These are phyloP conservation scores for Vitis labrusca DNA, from an alignment of 164 flowering plant genomes.

Conservation along the genomic window DNA sequence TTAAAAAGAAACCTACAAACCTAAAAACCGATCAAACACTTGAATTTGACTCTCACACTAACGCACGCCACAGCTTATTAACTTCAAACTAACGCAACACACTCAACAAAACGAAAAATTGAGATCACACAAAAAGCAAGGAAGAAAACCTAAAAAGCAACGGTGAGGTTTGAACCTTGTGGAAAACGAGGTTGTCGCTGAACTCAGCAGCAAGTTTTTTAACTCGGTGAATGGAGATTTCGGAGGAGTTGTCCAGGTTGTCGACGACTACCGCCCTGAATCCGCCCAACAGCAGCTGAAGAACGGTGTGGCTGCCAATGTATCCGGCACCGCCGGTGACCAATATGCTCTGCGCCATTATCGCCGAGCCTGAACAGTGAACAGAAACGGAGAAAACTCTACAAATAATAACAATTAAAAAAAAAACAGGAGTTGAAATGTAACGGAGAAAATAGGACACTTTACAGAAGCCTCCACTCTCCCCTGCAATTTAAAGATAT, in stretches of 20 bases:
- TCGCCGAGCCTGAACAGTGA: neutral
- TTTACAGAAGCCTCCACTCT: no score
- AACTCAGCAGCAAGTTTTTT: slow-evolving; percentile 64
- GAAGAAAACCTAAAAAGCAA: neutral
- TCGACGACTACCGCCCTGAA: slow-evolving; percentile 70
- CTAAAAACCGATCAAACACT: no score
- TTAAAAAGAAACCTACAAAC: no score
- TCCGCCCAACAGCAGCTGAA: slow-evolving; percentile 77
- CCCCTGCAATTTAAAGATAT: no score
- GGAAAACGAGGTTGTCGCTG: slow-evolving; percentile 65
- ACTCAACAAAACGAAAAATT: no score
- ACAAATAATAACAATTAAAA: no score
- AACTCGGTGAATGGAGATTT: slow-evolving; percentile 57
- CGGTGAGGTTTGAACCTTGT: slow-evolving; percentile 43
- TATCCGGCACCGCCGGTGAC: slow-evolving; percentile 98
- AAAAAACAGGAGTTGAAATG: no score
- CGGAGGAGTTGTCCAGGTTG: slow-evolving; percentile 84
- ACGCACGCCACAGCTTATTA: no score
- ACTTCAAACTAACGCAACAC: no score
- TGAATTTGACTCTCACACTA: no score
- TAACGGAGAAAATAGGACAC: no score
- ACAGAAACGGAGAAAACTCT: no score
- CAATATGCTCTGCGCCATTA: slow-evolving; percentile 55
- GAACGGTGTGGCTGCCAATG: slow-evolving; percentile 91
- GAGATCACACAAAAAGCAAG: neutral